Evolutionary conservation across 768 basidiomycete genomes (phyloP).

Genomic region (Lentinula sp.): DNA sequence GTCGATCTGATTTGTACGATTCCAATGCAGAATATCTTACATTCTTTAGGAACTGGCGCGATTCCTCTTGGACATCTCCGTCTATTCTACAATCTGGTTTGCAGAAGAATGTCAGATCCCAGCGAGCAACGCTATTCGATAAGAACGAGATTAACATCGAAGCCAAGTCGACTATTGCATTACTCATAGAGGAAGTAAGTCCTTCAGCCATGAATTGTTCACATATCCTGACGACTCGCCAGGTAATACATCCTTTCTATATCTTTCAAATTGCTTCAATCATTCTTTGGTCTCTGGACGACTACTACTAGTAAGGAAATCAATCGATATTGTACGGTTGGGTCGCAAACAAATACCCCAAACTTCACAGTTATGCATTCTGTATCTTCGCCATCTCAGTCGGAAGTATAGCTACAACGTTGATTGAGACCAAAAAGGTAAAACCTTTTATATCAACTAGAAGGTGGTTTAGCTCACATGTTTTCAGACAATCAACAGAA

Average conservation of each 20-base stretch:
- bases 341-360: background rate
- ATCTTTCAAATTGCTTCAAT: constrained; percentile 98
- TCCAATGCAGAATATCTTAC: constrained; percentile 1
- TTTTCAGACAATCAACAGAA: constrained; percentile 71
- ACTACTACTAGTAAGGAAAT: constrained; percentile 89
- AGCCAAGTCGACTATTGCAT: constrained; percentile 69
- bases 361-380: constrained; percentile 38
- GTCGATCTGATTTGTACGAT: background rate
- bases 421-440: constrained; percentile 90
- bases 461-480: background rate
- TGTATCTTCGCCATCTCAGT: constrained; percentile 91
- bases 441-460: constrained; percentile 8
- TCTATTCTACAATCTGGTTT: constrained; percentile 62
- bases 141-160: constrained; percentile 86
- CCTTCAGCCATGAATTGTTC: background rate
- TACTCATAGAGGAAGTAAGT: constrained; percentile 85
- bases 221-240: background rate
- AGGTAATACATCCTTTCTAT: constrained; percentile 97
- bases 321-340: background rate
- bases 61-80: constrained; percentile 64
- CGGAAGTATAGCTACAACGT: constrained; percentile 76
- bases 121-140: constrained; percentile 74
- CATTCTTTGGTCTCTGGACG: constrained; percentile 87
- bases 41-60: constrained; percentile 78
- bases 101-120: constrained; percentile 42